phyloP scores from a whole-genome alignment of 176 grass and related monocot species.

The Hordeum marinum region DNA sequence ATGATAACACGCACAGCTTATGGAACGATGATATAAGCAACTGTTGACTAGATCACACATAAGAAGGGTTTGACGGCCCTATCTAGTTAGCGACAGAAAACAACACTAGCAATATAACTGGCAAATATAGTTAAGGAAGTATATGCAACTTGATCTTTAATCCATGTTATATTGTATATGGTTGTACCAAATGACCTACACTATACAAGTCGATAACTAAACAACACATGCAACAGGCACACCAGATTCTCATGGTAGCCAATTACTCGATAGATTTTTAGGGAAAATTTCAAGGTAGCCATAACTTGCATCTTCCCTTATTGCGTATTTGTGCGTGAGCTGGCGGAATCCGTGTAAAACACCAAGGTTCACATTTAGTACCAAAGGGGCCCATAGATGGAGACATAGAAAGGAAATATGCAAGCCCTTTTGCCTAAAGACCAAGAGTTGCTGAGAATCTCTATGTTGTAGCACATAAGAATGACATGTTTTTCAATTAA shows the following conservation, averaged over 20 bases:
- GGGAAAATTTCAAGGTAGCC: not conserved
- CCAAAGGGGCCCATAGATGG: not conserved
- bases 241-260: not conserved
- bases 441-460: not conserved
- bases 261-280: not conserved
- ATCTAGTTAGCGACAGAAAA: not conserved
- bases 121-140: not conserved
- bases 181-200: not conserved
- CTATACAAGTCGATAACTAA: not conserved
- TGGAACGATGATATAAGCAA: not conserved
- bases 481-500: not conserved
- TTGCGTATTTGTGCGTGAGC: not conserved
- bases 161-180: not conserved
- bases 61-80: not conserved
- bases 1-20: not conserved
- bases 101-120: not conserved
- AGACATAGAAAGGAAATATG: not conserved
- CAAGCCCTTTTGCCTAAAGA: not conserved
- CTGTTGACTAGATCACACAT: not conserved
- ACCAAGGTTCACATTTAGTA: not conserved
- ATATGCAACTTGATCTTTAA: not conserved
- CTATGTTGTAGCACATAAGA: not conserved
- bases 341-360: not conserved
- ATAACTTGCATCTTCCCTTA: not conserved
- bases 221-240: not conserved